A percentile compares a stretch with the other conserved stretches of the same genome.
Conservation (phyloP, 495 filamentous ascomycete species). For the Xylaria sp. region DNA sequence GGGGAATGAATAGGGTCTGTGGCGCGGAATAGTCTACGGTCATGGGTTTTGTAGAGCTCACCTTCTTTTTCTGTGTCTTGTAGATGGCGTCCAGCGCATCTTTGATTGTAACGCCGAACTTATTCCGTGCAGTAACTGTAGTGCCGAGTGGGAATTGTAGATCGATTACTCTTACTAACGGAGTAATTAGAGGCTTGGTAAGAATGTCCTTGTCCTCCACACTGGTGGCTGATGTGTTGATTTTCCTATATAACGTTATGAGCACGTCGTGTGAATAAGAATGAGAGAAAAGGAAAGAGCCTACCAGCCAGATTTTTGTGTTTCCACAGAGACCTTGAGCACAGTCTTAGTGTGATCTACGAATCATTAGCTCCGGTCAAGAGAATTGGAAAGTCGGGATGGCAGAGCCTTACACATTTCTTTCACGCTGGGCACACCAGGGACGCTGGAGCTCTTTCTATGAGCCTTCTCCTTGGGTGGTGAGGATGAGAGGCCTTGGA, state of each 20-base stretch:
- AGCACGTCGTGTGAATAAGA: constrained; percentile 19
- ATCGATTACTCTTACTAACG: constrained; percentile 91
- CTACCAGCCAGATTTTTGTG: constrained; percentile 89
- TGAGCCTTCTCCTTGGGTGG: constrained; percentile 70
- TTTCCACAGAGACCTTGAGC: constrained; percentile 82
- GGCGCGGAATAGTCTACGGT: background rate
- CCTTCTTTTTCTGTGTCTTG: constrained; percentile 95
- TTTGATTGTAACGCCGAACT: constrained; percentile 93
- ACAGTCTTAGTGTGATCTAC: constrained; percentile 77
- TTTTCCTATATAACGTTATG: constrained; percentile 66
- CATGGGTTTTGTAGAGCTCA: constrained; percentile 36
- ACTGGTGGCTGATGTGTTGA: constrained; percentile 80
- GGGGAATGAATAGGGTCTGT: background rate
- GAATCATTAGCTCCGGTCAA: constrained; percentile 12
- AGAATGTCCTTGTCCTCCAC: constrained; percentile 82
- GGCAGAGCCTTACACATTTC: constrained; percentile 77
- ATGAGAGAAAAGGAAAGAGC: constrained; percentile 34
- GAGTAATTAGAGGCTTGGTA: constrained; percentile 77
- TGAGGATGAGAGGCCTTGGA: constrained; percentile 75
- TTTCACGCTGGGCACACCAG: constrained; percentile 80
- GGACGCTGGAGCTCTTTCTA: constrained; percentile 71
- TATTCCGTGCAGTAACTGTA: constrained; percentile 85
- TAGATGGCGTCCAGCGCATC: constrained; percentile 92
- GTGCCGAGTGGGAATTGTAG: constrained; percentile 86
- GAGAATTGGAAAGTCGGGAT: background rate